Percentiles rank a stretch among this genome's conserved stretches.
phyloP scores from a whole-genome alignment of 164 flowering plant genomes.

The Sextonia rubra region DNA sequence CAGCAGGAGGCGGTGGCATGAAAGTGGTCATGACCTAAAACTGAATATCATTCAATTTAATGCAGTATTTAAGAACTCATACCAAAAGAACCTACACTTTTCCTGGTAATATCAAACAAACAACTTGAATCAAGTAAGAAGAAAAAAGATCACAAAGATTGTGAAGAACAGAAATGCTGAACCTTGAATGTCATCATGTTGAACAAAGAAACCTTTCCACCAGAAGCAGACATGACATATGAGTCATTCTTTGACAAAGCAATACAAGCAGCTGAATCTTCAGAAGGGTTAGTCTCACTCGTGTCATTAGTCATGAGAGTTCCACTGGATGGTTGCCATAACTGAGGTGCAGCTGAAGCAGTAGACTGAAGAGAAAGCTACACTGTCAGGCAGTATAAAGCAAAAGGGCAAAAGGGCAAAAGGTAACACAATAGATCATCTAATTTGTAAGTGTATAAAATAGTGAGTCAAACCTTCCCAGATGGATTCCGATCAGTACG shows the following conservation, averaged over 20 bases:
- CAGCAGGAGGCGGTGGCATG: slow-evolving; percentile 82
- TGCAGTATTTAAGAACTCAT: slow-evolving; percentile 2
- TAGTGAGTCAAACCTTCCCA: slow-evolving; percentile 39
- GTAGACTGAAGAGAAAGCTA: slow-evolving; percentile 43
- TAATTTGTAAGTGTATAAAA: background rate
- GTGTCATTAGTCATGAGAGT: slow-evolving; percentile 64
- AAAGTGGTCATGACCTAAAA: slow-evolving; percentile 67
- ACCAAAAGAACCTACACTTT: background rate
- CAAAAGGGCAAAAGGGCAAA: slow-evolving; percentile 3
- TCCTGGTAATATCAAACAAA: background rate
- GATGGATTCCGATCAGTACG: slow-evolving; percentile 51
- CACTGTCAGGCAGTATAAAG: background rate
- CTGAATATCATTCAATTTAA: background rate
- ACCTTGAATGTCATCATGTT: slow-evolving; percentile 82
- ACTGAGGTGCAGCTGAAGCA: slow-evolving; percentile 48
- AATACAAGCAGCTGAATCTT: slow-evolving; percentile 63
- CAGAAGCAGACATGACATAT: slow-evolving; percentile 64
- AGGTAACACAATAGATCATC: background rate
- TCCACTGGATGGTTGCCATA: slow-evolving; percentile 68
- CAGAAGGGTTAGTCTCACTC: slow-evolving; percentile 37
- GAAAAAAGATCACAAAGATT: background rate
- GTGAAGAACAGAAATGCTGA: background rate
- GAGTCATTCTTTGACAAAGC: slow-evolving; percentile 65
- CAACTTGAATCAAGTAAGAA: background rate
- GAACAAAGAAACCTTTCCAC: slow-evolving; percentile 64